These are phyloP conservation scores for Thymus quinquecostatus DNA, from an alignment of 257 asterid species.

Conservation along the genomic window DNA sequence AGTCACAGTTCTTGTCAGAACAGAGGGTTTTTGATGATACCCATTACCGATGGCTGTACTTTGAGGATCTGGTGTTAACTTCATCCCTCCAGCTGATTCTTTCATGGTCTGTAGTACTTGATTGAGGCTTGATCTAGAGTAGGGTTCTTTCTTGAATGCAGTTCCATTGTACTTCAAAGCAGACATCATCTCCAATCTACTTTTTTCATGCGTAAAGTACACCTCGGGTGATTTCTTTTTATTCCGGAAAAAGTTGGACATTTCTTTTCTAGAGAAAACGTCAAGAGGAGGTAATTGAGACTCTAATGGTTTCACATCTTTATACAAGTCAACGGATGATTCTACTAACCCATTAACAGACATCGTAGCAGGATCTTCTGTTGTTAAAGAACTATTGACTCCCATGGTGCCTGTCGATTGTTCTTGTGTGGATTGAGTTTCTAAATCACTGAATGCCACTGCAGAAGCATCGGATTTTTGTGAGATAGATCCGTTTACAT, in stretches of 20 bases:
- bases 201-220: constrained; percentile 61
- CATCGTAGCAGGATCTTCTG: constrained; percentile 33
- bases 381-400: constrained; percentile 26
- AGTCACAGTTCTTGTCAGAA: constrained; percentile 32
- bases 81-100: constrained; percentile 41
- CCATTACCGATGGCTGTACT: constrained; percentile 33
- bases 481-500: constrained; percentile 41
- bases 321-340: constrained; percentile 33
- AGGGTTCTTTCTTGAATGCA: constrained; percentile 40
- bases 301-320: constrained; percentile 68
- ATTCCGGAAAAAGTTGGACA: constrained; percentile 67
- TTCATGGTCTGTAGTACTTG: constrained; percentile 47
- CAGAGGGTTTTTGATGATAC: constrained; percentile 41
- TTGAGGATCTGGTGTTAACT: constrained; percentile 37
- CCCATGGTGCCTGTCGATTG: constrained; percentile 33
- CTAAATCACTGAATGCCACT: constrained; percentile 37
- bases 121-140: constrained; percentile 35
- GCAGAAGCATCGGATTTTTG: constrained; percentile 38
- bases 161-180: constrained; percentile 45
- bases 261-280: constrained; percentile 78
- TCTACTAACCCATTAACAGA: constrained; percentile 38
- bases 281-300: constrained; percentile 84
- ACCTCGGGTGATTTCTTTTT: constrained; percentile 69
- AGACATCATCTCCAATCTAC: constrained; percentile 52
- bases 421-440: constrained; percentile 37